Conservation (phyloP, 2,329 filamentous ascomycete species). For the Scytalidium sp. region DNA sequence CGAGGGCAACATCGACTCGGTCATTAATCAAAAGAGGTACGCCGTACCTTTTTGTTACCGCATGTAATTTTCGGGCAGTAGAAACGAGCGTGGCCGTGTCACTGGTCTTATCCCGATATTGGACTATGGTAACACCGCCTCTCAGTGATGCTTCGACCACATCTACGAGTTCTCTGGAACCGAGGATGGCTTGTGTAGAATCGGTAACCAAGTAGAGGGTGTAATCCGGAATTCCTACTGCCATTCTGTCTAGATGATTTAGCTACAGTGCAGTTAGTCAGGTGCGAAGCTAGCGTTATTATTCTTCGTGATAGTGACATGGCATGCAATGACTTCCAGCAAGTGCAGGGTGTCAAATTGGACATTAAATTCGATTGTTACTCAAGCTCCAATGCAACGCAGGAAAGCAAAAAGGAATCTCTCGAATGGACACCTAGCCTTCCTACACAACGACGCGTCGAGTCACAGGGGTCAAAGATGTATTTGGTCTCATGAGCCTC, state of each 20-base stretch:
- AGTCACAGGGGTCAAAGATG: too few species aligned
- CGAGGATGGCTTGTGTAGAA: slow-evolving; percentile 82
- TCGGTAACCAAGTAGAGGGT: slow-evolving; percentile 90
- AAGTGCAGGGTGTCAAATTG: too few species aligned
- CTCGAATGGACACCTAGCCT: too few species aligned
- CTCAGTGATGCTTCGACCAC: slow-evolving; percentile 74
- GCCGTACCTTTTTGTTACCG: slow-evolving; percentile 60
- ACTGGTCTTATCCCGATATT: slow-evolving; percentile 85
- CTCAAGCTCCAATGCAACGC: too few species aligned
- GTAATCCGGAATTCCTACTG: slow-evolving; percentile 60
- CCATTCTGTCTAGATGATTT: slow-evolving; percentile 19
- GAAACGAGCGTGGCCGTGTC: slow-evolving; percentile 69
- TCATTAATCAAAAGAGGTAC: slow-evolving; percentile 93
- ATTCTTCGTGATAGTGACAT: too few species aligned
- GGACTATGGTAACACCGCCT: slow-evolving; percentile 82
- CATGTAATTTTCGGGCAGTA: slow-evolving; percentile 70
- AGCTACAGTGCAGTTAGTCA: neutral
- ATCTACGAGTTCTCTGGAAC: slow-evolving; percentile 62
- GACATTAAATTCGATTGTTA: too few species aligned
- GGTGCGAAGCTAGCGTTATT: neutral
- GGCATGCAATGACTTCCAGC: too few species aligned
- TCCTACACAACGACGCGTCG: too few species aligned
- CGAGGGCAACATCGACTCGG: slow-evolving; percentile 82
- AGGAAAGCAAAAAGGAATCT: too few species aligned
- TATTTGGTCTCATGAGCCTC: too few species aligned